Evolutionary conservation across 441 rosid genomes (phyloP), one percentile per base, ranked within the genome.

Genomic region (Syzygium syzygioides): DNA sequence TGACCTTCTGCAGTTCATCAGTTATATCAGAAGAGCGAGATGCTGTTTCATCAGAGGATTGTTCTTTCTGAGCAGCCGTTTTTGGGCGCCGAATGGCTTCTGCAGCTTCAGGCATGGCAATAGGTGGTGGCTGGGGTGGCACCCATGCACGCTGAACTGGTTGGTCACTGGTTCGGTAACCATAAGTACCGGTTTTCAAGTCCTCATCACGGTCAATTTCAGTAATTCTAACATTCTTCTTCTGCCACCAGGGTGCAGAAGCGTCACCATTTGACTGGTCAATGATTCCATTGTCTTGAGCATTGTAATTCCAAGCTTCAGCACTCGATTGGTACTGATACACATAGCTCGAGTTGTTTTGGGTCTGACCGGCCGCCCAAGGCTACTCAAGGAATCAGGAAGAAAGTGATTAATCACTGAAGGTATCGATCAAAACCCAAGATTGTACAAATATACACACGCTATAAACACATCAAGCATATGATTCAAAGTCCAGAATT

Each of bases 41-140:
- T 25, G 48, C 90, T 88, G 94, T 87, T 88, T 96, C 93, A 60
- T 92, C 94, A 53, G 88, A 88, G 79, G 86, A 88, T 88, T 94
- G 95, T 89, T 97, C 99, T 87, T 91, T 93, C 87, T 89, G 94
- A 89, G 92, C 93, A 6, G 89, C 87, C 87, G 92, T 93, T 91
- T 96, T 96, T 14, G 98, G 98, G 71, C 96, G 93, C 68, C 98
- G 92, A 84, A 98, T 98, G 91, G 98, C 99, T 94, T 96, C 98
- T 12, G 95, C 99, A 88, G 99, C 99, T 93, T 95, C 98, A 52
- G 97, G 89, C 96, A 96, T 96, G 79, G 93, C 98, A 87, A 98
- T 96, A 66, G 98, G 98, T 14, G 99, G 99, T 85, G 98, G 97
- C 90, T 92, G 99, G 34, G 99, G 99, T 86, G 99, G 99, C 89